Evolutionary conservation across 1,284 basidiomycete genomes (phyloP).

Genomic region (Caloboletus firmus): DNA sequence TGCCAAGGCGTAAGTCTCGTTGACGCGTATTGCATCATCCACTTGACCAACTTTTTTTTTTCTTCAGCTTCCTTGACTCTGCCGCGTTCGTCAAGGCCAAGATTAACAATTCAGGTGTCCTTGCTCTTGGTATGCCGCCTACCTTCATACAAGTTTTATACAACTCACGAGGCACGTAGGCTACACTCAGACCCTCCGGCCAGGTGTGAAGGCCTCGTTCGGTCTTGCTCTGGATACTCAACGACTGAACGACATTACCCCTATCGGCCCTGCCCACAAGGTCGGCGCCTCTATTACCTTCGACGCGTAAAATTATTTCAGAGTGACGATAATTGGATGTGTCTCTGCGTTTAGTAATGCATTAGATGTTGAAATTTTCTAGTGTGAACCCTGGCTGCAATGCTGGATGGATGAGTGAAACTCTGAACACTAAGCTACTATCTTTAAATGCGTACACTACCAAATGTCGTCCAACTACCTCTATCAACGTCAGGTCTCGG

Average conservation of each 20-base stretch:
- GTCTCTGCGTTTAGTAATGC: slow-evolving; percentile 14
- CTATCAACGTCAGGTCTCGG: not conserved
- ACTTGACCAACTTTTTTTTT: not conserved
- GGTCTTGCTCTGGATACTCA: slow-evolving; percentile 91
- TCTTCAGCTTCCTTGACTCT: slow-evolving; percentile 73
- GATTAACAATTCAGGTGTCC: slow-evolving; percentile 95
- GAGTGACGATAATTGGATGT: slow-evolving; percentile 23
- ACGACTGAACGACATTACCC: slow-evolving; percentile 72
- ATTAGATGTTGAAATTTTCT: not conserved
- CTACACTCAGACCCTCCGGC: slow-evolving; percentile 91
- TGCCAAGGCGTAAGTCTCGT: slow-evolving; percentile 78
- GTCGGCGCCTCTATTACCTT: slow-evolving; percentile 75
- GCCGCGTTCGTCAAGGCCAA: slow-evolving; percentile 97
- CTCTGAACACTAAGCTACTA: not conserved
- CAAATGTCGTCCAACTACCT: not conserved
- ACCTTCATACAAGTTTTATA: not conserved
- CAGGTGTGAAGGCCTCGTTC: slow-evolving; percentile 94
- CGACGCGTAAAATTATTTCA: slow-evolving; percentile 54
- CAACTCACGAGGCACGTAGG: slow-evolving; percentile 41
- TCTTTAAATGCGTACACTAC: not conserved
- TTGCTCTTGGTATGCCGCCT: slow-evolving; percentile 67
- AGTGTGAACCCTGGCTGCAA: not conserved
- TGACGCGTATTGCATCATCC: not conserved
- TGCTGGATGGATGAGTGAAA: not conserved
- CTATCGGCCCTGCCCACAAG: slow-evolving; percentile 72